phyloP scores from a whole-genome alignment of 192 early-diverging fungal genomes.

The Phlyctochytrium arcticum region DNA sequence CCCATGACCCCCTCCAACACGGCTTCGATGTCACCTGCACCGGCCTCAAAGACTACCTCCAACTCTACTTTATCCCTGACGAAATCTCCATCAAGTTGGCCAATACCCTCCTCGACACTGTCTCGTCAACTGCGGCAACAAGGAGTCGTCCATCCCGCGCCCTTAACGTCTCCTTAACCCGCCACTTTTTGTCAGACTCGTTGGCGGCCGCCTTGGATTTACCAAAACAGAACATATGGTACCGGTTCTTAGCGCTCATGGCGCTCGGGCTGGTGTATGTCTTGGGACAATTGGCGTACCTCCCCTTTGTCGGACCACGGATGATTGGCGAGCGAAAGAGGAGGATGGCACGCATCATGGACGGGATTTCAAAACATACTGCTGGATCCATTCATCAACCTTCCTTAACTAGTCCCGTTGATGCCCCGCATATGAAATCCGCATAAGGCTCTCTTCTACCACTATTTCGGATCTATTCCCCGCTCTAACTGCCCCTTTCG shows the following conservation, averaged over 20 bases:
- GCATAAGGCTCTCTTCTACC: too few species aligned
- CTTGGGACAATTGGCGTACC: background rate
- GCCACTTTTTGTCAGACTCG: background rate
- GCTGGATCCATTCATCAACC: too few species aligned
- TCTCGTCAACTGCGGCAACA: background rate
- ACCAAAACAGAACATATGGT: background rate
- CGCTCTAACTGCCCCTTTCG: too few species aligned
- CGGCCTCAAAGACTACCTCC: conserved; percentile 3
- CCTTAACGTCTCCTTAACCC: conserved; percentile 4
- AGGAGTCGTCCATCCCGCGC: background rate
- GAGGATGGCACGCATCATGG: conserved; percentile 6
- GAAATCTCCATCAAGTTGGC: background rate
- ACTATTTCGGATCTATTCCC: too few species aligned
- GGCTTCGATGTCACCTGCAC: conserved; percentile 2
- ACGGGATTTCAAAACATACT: too few species aligned
- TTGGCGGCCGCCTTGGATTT: conserved; percentile 13
- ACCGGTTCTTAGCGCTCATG: background rate
- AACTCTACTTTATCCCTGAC: conserved; percentile 8
- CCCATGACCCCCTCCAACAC: conserved; percentile 29
- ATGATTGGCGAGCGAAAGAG: conserved; percentile 3
- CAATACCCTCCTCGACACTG: background rate
- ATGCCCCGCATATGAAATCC: too few species aligned
- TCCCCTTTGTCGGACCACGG: background rate
- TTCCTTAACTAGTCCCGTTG: too few species aligned
- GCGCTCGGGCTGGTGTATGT: background rate